Percentiles rank a stretch among this genome's conserved stretches.
phyloP scores from a whole-genome alignment of 228 moss, liverwort and hornwort genomes.

The Sphagnum fallax region DNA sequence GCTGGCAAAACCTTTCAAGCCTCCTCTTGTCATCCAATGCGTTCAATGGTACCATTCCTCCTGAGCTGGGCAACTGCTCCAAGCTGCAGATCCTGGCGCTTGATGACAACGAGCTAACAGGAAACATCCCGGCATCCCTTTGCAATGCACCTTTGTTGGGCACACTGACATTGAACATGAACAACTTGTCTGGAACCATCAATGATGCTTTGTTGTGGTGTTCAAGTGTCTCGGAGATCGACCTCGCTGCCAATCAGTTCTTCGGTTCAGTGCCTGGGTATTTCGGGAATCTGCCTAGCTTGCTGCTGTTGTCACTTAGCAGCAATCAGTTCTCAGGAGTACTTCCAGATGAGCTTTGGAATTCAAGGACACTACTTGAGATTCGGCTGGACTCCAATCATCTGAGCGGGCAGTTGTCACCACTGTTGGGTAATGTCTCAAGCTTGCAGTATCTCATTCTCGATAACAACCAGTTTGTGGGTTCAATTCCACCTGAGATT shows the following conservation, averaged over 20 bases:
- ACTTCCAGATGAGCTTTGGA: conserved; percentile 46
- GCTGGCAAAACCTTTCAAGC: conserved; percentile 34
- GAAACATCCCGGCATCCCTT: conserved; percentile 32
- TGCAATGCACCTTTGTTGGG: conserved; percentile 34
- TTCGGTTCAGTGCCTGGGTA: conserved; percentile 40
- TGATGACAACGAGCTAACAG: conserved; percentile 31
- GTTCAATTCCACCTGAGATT: conserved; percentile 36
- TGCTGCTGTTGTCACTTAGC: conserved; percentile 33
- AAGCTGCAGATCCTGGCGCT: conserved; percentile 35
- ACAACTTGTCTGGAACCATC: conserved; percentile 33
- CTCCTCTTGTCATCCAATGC: conserved; percentile 33
- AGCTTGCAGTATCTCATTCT: conserved; percentile 32
- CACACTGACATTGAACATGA: conserved; percentile 26
- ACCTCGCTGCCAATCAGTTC: conserved; percentile 42
- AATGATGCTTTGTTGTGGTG: conserved; percentile 35
- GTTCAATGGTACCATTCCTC: conserved; percentile 38
- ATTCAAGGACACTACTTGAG: conserved; percentile 33
- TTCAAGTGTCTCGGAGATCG: conserved; percentile 30
- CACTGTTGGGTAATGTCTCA: conserved; percentile 22
- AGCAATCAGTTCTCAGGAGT: conserved; percentile 34
- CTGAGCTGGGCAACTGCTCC: conserved; percentile 40
- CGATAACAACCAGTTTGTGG: conserved; percentile 44
- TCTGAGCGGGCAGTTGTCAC: conserved; percentile 31
- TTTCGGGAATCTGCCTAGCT: conserved; percentile 28
- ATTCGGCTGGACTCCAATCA: conserved; percentile 31